Conservation (phyloP, 192 early-diverging fungal genomes). For the Podila clonocystis region DNA sequence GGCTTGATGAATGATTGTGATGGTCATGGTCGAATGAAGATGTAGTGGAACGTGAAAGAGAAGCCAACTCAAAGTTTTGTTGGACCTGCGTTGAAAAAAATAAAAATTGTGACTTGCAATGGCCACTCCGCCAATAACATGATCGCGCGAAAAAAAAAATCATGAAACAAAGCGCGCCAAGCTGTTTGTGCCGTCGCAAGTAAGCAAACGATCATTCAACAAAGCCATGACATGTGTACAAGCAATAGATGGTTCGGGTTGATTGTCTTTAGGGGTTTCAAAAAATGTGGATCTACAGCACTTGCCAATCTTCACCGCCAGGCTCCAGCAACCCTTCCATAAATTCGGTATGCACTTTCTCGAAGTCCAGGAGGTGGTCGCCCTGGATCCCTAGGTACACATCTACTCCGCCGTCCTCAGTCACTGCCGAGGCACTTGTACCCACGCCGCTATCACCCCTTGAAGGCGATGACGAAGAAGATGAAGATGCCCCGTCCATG, state of each 20-base stretch:
- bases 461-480: background rate
- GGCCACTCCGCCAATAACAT: background rate
- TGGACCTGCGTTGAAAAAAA: background rate
- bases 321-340: slow-evolving; percentile 39
- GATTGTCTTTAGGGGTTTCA: too few relatives aligned
- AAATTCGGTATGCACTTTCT: slow-evolving; percentile 40
- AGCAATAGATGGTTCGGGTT: too few relatives aligned
- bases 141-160: background rate
- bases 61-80: background rate
- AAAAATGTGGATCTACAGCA: background rate
- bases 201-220: background rate
- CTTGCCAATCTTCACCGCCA: slow-evolving; percentile 1
- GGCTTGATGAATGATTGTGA: slow-evolving; percentile 45
- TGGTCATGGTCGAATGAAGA: slow-evolving; percentile 27
- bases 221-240: background rate
- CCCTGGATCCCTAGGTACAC: slow-evolving; percentile 43
- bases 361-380: slow-evolving; percentile 44
- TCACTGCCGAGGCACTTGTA: background rate
- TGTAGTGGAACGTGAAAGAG: background rate
- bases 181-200: background rate
- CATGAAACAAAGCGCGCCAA: too few relatives aligned
- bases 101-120: slow-evolving; percentile 3
- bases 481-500: slow-evolving; percentile 23
- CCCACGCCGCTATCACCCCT: background rate
- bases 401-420: slow-evolving; percentile 24